Evolutionary conservation across 2,329 filamentous ascomycete genomes (phyloP).

Genomic region (Xylariaceae sp.): DNA sequence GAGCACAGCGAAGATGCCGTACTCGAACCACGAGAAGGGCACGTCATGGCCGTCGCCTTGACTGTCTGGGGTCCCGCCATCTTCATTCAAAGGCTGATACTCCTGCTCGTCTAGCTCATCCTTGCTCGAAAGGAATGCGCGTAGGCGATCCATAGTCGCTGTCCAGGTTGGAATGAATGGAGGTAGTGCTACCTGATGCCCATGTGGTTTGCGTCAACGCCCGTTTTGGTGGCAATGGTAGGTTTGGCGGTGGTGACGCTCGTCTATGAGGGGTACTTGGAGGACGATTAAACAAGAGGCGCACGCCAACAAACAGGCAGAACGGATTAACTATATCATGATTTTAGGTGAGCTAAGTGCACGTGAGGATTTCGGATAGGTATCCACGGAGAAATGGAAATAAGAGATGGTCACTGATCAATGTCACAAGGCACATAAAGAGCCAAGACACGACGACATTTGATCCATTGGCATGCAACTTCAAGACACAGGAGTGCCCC

Average conservation of each 20-base stretch:
- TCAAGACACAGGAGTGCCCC: no score
- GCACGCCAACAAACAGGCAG: neutral
- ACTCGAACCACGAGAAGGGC: constrained; percentile 82
- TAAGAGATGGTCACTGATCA: constrained; percentile 8
- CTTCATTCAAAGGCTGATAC: constrained; percentile 35
- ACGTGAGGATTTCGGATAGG: neutral
- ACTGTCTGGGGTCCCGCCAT: constrained; percentile 16
- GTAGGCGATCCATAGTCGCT: constrained; percentile 39
- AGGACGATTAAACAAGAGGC: neutral
- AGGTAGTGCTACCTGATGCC: neutral
- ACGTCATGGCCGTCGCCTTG: constrained; percentile 36
- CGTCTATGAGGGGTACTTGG: neutral
- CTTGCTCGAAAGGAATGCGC: constrained; percentile 35
- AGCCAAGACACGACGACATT: neutral
- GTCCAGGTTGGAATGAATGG: neutral
- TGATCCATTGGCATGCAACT: no score
- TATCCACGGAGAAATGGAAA: neutral
- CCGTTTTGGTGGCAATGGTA: neutral
- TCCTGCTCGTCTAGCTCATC: constrained; percentile 27
- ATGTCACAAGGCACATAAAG: constrained; percentile 13
- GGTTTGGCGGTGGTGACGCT: neutral
- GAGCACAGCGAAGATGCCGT: constrained; percentile 78
- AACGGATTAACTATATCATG: neutral
- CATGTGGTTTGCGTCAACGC: constrained; percentile 3
- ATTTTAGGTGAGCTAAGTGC: neutral